Evolutionary conservation across 2,329 filamentous ascomycete genomes (phyloP).

Genomic region (Claviceps quebecensis): DNA sequence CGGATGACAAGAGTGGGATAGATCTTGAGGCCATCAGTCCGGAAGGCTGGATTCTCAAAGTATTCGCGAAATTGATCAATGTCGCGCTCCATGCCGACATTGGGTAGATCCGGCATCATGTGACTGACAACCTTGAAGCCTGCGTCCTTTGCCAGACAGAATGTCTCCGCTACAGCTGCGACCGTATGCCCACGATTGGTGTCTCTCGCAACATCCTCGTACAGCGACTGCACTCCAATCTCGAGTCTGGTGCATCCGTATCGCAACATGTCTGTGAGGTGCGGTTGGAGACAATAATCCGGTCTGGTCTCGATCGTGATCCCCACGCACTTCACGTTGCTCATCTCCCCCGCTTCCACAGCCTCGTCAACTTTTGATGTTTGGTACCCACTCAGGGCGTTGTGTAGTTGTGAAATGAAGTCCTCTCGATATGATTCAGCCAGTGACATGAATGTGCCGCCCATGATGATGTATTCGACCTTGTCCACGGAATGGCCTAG

Average conservation of each 20-base stretch:
- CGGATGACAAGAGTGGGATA: slow-evolving; percentile 96
- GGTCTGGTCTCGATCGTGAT: slow-evolving; percentile 97
- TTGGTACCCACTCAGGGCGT: slow-evolving; percentile 90
- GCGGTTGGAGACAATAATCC: slow-evolving; percentile 93
- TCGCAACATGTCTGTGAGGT: slow-evolving; percentile 89
- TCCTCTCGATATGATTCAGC: slow-evolving; percentile 77
- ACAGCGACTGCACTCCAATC: slow-evolving; percentile 89
- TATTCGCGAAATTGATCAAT: slow-evolving; percentile 95
- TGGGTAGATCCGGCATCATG: slow-evolving; percentile 98
- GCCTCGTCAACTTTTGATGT: slow-evolving; percentile 91
- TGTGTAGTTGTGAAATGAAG: slow-evolving; percentile 92
- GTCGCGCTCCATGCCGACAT: slow-evolving; percentile 96
- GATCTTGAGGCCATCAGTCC: slow-evolving; percentile 94
- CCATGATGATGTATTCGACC: slow-evolving; percentile 99
- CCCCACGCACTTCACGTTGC: slow-evolving; percentile 91
- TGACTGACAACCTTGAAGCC: slow-evolving; percentile 98
- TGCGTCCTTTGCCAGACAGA: slow-evolving; percentile 92
- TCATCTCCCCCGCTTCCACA: slow-evolving; percentile 88
- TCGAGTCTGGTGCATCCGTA: slow-evolving; percentile 94
- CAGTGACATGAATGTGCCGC: slow-evolving; percentile 96
- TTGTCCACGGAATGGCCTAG: slow-evolving; percentile 96
- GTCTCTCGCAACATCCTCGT: slow-evolving; percentile 96
- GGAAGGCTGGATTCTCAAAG: slow-evolving; percentile 90
- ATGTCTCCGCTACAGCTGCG: slow-evolving; percentile 87
- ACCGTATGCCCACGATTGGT: slow-evolving; percentile 96